Evolutionary conservation across 805 yeast genomes (phyloP).

Genomic region (Suhomyces vadensis): DNA sequence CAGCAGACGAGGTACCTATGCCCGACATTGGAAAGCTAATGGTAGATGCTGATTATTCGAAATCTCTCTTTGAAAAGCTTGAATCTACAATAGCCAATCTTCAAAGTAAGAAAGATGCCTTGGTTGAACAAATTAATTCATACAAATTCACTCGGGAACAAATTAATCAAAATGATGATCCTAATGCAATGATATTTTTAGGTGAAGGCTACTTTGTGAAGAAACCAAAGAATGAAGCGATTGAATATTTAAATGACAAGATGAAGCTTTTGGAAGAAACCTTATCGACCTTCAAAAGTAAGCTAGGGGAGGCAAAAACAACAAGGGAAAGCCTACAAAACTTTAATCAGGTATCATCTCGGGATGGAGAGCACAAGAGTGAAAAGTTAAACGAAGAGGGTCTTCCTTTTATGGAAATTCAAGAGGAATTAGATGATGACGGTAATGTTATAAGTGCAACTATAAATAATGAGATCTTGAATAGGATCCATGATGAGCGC

Average conservation of each 20-base stretch:
- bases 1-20: no score
- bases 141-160: conserved; percentile 6
- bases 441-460: conserved; percentile 56
- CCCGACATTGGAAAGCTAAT: no score
- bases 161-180: neutral
- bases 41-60: conserved; percentile 1
- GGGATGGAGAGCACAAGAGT: conserved; percentile 9
- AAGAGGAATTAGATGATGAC: conserved; percentile 79
- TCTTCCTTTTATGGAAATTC: conserved; percentile 75
- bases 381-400: conserved; percentile 42
- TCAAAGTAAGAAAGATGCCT: conserved; percentile 7
- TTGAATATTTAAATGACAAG: conserved; percentile 26
- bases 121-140: conserved; percentile 8
- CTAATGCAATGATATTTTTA: conserved; percentile 28
- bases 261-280: conserved; percentile 35
- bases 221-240: conserved; percentile 29
- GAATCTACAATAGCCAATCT: conserved; percentile 3
- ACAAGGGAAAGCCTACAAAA: conserved; percentile 28
- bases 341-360: conserved; percentile 13
- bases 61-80: conserved; percentile 3
- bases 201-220: conserved; percentile 46
- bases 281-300: conserved; percentile 38
- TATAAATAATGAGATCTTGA: conserved; percentile 26
- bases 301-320: conserved; percentile 40
- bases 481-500: no score